Evolutionary conservation across 2,329 filamentous ascomycete species (phyloP).

Genomic region (Samsoniella hepiali): DNA sequence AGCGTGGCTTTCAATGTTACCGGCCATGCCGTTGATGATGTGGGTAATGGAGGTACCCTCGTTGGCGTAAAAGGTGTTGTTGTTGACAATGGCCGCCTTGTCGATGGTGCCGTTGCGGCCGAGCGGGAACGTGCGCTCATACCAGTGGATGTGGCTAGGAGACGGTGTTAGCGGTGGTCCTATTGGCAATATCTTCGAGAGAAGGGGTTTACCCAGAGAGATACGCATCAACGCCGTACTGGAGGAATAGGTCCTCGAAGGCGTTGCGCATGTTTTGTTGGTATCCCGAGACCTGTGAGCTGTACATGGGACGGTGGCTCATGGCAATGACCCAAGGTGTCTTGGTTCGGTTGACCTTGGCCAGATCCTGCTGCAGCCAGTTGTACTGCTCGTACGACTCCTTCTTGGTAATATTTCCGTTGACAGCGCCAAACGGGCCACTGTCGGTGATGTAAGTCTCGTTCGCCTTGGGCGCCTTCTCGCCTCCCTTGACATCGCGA

Average conservation of each 20-base stretch:
- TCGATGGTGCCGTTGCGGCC: slow-evolving; percentile 38
- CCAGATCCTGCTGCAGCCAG: slow-evolving; percentile 45
- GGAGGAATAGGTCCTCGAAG: slow-evolving; percentile 43
- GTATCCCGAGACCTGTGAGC: slow-evolving; percentile 42
- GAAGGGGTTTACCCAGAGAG: slow-evolving; percentile 26
- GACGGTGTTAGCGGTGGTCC: not conserved
- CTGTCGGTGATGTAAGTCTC: slow-evolving; percentile 47
- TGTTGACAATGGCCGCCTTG: slow-evolving; percentile 39
- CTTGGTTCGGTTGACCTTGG: slow-evolving; percentile 41
- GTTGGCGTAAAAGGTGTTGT: slow-evolving; percentile 47
- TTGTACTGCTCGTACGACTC: slow-evolving; percentile 44
- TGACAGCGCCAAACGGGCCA: slow-evolving; percentile 46
- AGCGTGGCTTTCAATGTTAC: slow-evolving; percentile 49
- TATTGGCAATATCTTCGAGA: not conserved
- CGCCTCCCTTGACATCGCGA: slow-evolving; percentile 39
- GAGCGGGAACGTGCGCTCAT: slow-evolving; percentile 25
- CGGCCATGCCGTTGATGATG: slow-evolving; percentile 51
- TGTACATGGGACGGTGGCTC: slow-evolving; percentile 49
- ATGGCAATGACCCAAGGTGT: slow-evolving; percentile 50
- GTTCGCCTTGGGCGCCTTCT: slow-evolving; percentile 36
- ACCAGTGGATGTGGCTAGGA: slow-evolving; percentile 26
- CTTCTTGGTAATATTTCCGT: slow-evolving; percentile 38
- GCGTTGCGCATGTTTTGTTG: slow-evolving; percentile 42
- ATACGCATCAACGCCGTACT: slow-evolving; percentile 46
- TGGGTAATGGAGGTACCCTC: slow-evolving; percentile 47